Conservation (phyloP, 1,284 basidiomycete genomes). For the Leucoagaricus sp. region DNA sequence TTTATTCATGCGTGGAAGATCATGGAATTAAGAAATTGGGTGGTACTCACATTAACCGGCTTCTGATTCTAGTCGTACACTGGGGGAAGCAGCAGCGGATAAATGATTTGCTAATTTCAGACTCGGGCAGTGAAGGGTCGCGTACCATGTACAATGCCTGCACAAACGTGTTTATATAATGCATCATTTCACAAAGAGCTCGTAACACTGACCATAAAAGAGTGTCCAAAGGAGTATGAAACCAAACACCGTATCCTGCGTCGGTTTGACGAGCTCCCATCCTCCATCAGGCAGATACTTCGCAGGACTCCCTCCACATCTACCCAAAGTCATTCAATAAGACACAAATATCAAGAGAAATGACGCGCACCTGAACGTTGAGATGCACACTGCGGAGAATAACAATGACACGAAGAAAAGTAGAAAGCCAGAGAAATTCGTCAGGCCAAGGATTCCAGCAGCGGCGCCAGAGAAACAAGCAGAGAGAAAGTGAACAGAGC, state of each 20-base stretch:
- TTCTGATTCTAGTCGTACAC: slow-evolving; percentile 45
- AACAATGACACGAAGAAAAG: slow-evolving; percentile 73
- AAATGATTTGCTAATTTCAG: neutral
- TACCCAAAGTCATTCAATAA: slow-evolving; percentile 39
- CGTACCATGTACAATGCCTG: slow-evolving; percentile 41
- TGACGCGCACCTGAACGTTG: slow-evolving; percentile 21
- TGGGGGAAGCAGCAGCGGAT: slow-evolving; percentile 20
- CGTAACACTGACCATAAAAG: slow-evolving; percentile 68
- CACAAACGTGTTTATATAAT: neutral
- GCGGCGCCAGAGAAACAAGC: slow-evolving; percentile 83
- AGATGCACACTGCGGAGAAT: slow-evolving; percentile 65
- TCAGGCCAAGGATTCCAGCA: slow-evolving; percentile 84
- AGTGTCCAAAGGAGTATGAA: slow-evolving; percentile 90
- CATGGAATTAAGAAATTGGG: neutral
- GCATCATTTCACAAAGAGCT: neutral
- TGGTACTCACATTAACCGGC: slow-evolving; percentile 6
- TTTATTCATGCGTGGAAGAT: neutral
- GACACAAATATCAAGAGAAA: neutral
- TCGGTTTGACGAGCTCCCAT: slow-evolving; percentile 72
- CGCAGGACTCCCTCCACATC: slow-evolving; percentile 62
- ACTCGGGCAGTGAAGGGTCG: neutral
- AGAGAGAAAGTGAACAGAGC: slow-evolving; percentile 73
- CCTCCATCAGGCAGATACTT: slow-evolving; percentile 65
- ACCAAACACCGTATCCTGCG: slow-evolving; percentile 84
- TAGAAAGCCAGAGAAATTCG: slow-evolving; percentile 80